Evolutionary conservation across 495 filamentous ascomycete species (phyloP), one percentile per base, ranked within the genome.

Genomic region (Cenococcum geophilum): DNA sequence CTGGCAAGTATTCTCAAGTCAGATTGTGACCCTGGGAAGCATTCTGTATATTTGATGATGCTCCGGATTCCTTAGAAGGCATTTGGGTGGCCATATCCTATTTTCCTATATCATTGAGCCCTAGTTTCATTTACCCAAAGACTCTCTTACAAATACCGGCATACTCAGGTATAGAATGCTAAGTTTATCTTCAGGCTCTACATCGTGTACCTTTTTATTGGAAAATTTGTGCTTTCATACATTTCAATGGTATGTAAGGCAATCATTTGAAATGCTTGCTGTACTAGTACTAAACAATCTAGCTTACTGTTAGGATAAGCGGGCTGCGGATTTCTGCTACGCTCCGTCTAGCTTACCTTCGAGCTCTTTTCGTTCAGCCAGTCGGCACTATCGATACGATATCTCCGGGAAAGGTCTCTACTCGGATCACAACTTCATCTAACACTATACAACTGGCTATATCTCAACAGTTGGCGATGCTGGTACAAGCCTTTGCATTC

Each of bases 121-220:
- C 27, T 32, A 32, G 2, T 32, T 32, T 32, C 27, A 32, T 6
- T 6, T 2, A 2, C 27, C 27, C 27, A n/a, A n/a, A n/a, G n/a
- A n/a, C n/a, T n/a, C n/a, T n/a, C n/a, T n/a, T n/a, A n/a, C n/a
- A n/a, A n/a, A n/a, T n/a, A n/a, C n/a, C n/a, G n/a, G n/a, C n/a
- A n/a, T n/a, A n/a, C 25, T n/a, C 40, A 1, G 11, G 18, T 4
- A 52, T 4, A 21, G 20, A 32, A 32, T 52, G 49, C 25, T 52
- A 32, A 52, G 20, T 18, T 10, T 37, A 18, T 32, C 37, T 25
- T 18, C 59, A 70, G 68, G 22, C 71, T 86, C 0, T 86, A 79
- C 53, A 76, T 88, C 52, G 75, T 85, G 25, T 85, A 84, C 57
- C 71, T 88, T 6, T 87, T 88, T 62, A 76, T 84, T 54, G 84